These are phyloP conservation scores for Grigorovia jiainica DNA, from an alignment of 805 yeast species.

Conservation along the genomic window DNA sequence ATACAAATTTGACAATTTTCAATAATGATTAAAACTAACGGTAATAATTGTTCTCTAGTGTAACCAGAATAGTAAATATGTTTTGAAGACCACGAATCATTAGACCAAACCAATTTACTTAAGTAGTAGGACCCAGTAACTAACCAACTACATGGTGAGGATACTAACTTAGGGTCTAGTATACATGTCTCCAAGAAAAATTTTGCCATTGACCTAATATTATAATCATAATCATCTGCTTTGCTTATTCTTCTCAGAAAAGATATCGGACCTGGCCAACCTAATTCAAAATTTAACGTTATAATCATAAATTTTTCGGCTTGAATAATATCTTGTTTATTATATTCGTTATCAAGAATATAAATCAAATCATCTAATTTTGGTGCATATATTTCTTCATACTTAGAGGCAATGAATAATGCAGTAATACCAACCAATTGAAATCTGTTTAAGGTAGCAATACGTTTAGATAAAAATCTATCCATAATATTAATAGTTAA, in stretches of 20 bases:
- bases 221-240: constrained; percentile 92
- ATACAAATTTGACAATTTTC: constrained; percentile 50
- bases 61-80: constrained; percentile 85
- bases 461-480: constrained; percentile 67
- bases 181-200: constrained; percentile 78
- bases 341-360: constrained; percentile 79
- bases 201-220: constrained; percentile 82
- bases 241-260: constrained; percentile 82
- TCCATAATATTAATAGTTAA: constrained; percentile 81
- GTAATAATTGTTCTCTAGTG: constrained; percentile 67
- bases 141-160: constrained; percentile 84
- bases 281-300: constrained; percentile 81
- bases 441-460: constrained; percentile 68
- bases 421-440: constrained; percentile 93
- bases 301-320: constrained; percentile 91
- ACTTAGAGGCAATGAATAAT: constrained; percentile 86
- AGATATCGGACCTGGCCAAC: constrained; percentile 97
- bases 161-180: constrained; percentile 80
- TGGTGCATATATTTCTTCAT: constrained; percentile 89
- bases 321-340: constrained; percentile 64
- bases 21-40: constrained; percentile 59
- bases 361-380: constrained; percentile 78
- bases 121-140: constrained; percentile 88
- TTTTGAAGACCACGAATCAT: constrained; percentile 72
- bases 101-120: constrained; percentile 58